Conservation (phyloP, 2,329 filamentous ascomycete genomes). For the Cytospora piceicola region DNA sequence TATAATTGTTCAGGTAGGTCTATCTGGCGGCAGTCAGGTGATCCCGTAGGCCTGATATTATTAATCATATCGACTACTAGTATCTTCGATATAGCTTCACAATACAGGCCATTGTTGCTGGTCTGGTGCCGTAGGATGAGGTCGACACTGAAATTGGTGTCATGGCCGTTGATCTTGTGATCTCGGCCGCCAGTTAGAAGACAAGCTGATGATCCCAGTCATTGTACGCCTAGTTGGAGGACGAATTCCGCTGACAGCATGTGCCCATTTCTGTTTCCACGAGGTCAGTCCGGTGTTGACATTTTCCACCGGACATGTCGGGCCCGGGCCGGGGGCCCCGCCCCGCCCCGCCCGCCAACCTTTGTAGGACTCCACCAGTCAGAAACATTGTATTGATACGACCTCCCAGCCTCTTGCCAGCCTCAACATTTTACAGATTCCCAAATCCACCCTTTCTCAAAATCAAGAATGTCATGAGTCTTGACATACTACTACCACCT, state of each 20-base stretch:
- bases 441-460: conserved; percentile 58
- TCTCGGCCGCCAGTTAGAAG: conserved; percentile 62
- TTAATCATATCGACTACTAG: too few relatives aligned
- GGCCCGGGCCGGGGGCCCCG: too few relatives aligned
- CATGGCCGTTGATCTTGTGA: conserved; percentile 62
- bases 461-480: conserved; percentile 61
- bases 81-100: too few relatives aligned
- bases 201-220: conserved; percentile 68
- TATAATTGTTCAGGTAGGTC: too few relatives aligned
- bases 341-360: too few relatives aligned
- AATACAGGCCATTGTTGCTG: conserved; percentile 58
- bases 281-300: background rate
- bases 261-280: conserved; percentile 52
- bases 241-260: conserved; percentile 57
- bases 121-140: conserved; percentile 67
- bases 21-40: too few relatives aligned
- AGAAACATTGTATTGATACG: conserved; percentile 68
- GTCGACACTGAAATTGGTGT: conserved; percentile 53
- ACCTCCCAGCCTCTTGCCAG: conserved; percentile 63
- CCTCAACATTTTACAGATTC: conserved; percentile 66
- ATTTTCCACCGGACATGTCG: conserved; percentile 43
- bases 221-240: conserved; percentile 59
- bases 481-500: conserved; percentile 68
- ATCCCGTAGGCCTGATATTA: too few relatives aligned
- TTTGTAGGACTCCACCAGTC: conserved; percentile 63